phyloP scores from a whole-genome alignment of 495 filamentous ascomycete species.

The Amphirosellinia nigrospora region DNA sequence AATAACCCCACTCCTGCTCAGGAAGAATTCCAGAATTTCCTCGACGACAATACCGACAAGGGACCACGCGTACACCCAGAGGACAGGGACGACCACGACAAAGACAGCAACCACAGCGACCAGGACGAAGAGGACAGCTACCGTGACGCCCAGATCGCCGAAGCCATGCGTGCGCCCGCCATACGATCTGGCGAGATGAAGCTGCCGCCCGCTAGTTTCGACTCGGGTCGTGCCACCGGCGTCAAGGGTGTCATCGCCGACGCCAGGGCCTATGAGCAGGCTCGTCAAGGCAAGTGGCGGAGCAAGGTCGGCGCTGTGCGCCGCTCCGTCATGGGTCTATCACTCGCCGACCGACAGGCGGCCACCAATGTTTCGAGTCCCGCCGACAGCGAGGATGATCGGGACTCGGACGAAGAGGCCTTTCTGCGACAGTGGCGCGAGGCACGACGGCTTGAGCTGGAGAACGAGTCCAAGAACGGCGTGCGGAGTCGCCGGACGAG shows the following conservation, averaged over 20 bases:
- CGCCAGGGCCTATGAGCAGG: slow-evolving; percentile 86
- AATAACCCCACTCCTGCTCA: slow-evolving; percentile 66
- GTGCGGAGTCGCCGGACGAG: slow-evolving; percentile 65
- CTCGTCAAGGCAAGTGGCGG: slow-evolving; percentile 69
- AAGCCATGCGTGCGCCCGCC: slow-evolving; percentile 63
- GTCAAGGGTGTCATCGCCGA: slow-evolving; percentile 99
- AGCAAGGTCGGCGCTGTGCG: slow-evolving; percentile 51
- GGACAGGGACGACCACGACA: slow-evolving; percentile 56
- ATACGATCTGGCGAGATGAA: slow-evolving; percentile 63
- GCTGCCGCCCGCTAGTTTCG: slow-evolving; percentile 66
- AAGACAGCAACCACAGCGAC: slow-evolving; percentile 45
- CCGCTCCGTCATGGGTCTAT: slow-evolving; percentile 50
- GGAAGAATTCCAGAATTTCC: slow-evolving; percentile 81
- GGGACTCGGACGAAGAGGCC: slow-evolving; percentile 72
- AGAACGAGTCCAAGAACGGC: slow-evolving; percentile 51
- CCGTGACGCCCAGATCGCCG: slow-evolving; percentile 64
- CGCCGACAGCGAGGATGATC: slow-evolving; percentile 60
- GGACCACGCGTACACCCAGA: slow-evolving; percentile 57
- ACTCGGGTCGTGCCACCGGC: slow-evolving; percentile 78
- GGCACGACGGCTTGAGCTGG: slow-evolving; percentile 77
- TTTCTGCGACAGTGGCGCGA: slow-evolving; percentile 87
- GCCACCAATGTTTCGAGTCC: slow-evolving; percentile 27
- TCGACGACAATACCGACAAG: slow-evolving; percentile 60
- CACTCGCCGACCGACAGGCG: slow-evolving; percentile 21
- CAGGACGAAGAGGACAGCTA: slow-evolving; percentile 63